These are phyloP conservation scores for Colletotrichum sp. DNA, from an alignment of 2,329 filamentous ascomycete species.

Conservation along the genomic window DNA sequence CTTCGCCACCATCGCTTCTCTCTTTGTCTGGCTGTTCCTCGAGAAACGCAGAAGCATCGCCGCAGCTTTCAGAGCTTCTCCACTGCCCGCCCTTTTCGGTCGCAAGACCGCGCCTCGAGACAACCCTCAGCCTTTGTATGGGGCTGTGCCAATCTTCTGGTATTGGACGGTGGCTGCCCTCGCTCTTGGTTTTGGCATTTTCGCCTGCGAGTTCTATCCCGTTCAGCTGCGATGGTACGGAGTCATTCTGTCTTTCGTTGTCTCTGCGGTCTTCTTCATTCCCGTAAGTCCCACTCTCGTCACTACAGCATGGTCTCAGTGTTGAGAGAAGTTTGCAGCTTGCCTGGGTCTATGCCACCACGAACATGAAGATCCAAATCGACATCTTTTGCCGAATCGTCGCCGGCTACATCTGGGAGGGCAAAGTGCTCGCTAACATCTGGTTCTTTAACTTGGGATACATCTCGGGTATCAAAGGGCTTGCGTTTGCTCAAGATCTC, in stretches of 20 bases:
- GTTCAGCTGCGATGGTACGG: slow-evolving; percentile 37
- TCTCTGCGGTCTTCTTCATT: slow-evolving; percentile 33
- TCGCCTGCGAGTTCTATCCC: slow-evolving; percentile 33
- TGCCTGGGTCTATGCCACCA: slow-evolving; percentile 40
- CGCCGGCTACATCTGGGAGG: slow-evolving; percentile 49
- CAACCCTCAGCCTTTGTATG: slow-evolving; percentile 21
- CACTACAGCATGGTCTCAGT: not conserved
- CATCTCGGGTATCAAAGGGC: slow-evolving; percentile 44
- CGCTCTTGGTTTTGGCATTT: slow-evolving; percentile 30
- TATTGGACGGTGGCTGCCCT: slow-evolving; percentile 23
- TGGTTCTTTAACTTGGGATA: slow-evolving; percentile 43
- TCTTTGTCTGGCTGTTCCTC: slow-evolving; percentile 34
- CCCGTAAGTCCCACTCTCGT: slow-evolving; percentile 23
- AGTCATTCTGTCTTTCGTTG: slow-evolving; percentile 28
- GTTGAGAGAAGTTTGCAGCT: slow-evolving; percentile 21
- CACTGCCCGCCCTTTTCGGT: not conserved
- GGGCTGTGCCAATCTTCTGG: slow-evolving; percentile 29
- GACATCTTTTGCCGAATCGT: slow-evolving; percentile 50
- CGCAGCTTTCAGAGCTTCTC: not conserved
- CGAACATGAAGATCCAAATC: slow-evolving; percentile 48
- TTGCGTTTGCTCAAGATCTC: slow-evolving; percentile 47
- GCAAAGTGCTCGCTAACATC: slow-evolving; percentile 44
- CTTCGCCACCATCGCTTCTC: slow-evolving; percentile 53
- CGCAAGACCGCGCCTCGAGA: not conserved
- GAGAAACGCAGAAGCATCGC: slow-evolving; percentile 31